Evolutionary conservation across 352 stramenopile genomes (phyloP).

Genomic region (Globisporangium acanthophoron): DNA sequence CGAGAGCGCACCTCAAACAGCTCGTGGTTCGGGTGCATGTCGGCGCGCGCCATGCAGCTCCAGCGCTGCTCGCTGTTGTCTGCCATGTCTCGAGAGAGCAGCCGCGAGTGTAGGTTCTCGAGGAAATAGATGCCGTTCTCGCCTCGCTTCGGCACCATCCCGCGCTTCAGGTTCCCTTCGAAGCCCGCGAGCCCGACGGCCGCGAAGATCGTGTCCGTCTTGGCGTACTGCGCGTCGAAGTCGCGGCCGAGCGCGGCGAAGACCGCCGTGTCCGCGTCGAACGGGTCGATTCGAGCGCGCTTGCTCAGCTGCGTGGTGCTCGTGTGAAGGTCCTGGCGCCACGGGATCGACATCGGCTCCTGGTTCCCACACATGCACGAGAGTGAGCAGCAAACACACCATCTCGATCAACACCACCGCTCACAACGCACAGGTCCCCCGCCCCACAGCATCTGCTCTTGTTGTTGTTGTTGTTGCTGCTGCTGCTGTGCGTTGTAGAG

Average conservation of each 20-base stretch:
- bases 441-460: too few relatives aligned
- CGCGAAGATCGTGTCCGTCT: slow-evolving; percentile 19
- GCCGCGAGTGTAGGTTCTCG: slow-evolving; percentile 6
- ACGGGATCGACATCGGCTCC: neutral
- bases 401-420: too few relatives aligned
- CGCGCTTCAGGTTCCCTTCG: slow-evolving; percentile 13
- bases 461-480: neutral
- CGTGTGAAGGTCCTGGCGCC: neutral
- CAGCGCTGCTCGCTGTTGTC: neutral
- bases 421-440: too few relatives aligned
- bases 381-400: too few relatives aligned
- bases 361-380: too few relatives aligned
- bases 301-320: neutral
- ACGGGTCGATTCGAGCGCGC: slow-evolving; percentile 2
- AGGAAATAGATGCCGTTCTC: slow-evolving; percentile 17
- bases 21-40: neutral
- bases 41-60: neutral
- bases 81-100: slow-evolving; percentile 1
- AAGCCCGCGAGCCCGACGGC: slow-evolving; percentile 19
- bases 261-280: slow-evolving; percentile 10
- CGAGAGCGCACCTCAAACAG: slow-evolving; percentile 3
- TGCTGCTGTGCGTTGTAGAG: slow-evolving; percentile 13
- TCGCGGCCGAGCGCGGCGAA: slow-evolving; percentile 15
- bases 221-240: slow-evolving; percentile 20
- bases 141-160: neutral